These are phyloP conservation scores for Sideroxylon spinosum DNA, from an alignment of 179 eudicot species.

Conservation along the genomic window DNA sequence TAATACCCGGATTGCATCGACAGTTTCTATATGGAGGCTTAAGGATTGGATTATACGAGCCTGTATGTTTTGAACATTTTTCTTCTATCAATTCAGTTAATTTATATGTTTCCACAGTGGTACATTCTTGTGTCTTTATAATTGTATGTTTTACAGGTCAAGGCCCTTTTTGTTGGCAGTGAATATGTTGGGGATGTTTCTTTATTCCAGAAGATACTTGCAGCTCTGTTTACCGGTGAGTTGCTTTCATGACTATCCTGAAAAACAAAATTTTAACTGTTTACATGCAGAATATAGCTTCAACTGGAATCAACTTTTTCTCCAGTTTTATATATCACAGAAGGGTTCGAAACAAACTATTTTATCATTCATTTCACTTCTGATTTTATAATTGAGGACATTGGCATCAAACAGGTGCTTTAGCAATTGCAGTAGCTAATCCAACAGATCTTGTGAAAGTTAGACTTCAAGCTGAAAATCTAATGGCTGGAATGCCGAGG, in stretches of 20 bases:
- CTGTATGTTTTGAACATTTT: constrained; percentile 43
- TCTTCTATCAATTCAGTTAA: background rate
- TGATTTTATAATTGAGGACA: constrained; percentile 6
- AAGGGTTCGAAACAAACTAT: background rate
- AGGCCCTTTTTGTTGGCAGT: constrained; percentile 60
- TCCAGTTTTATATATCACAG: background rate
- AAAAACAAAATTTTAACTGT: background rate
- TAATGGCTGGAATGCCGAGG: constrained; percentile 64
- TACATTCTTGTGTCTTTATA: constrained; percentile 7
- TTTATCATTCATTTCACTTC: background rate
- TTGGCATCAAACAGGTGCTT: constrained; percentile 59
- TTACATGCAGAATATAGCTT: constrained; percentile 1
- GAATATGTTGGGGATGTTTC: constrained; percentile 53
- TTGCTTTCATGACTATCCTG: constrained; percentile 6
- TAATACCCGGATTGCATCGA: constrained; percentile 76
- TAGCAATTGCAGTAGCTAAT: constrained; percentile 75
- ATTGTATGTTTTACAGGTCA: constrained; percentile 46
- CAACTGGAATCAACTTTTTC: background rate
- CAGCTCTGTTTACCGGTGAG: constrained; percentile 80
- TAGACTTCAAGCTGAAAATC: constrained; percentile 82
- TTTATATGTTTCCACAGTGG: constrained; percentile 8
- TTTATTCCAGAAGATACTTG: constrained; percentile 64
- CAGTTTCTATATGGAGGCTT: constrained; percentile 83
- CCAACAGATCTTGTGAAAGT: constrained; percentile 92
- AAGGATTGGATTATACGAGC: constrained; percentile 80